Percentiles rank a stretch among this genome's conserved stretches.
Conservation (phyloP, 768 basidiomycete species). For the Arthromyces matolae region DNA sequence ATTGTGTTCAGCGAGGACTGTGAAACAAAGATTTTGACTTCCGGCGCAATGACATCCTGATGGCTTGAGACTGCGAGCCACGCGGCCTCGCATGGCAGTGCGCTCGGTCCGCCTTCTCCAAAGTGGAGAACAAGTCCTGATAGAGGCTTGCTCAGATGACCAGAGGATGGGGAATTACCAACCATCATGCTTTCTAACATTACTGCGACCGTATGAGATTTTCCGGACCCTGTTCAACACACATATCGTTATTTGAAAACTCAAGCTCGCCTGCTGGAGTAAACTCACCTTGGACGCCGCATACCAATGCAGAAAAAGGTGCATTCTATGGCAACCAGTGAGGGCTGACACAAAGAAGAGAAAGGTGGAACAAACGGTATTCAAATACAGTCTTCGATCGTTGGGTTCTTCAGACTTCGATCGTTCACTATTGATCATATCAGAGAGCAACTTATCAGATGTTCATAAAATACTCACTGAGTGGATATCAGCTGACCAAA, state of each 20-base stretch:
- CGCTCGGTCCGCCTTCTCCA: conserved; percentile 57
- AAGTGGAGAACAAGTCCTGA: conserved; percentile 66
- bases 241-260: no score
- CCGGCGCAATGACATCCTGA: conserved; percentile 28
- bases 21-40: conserved; percentile 54
- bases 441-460: no score
- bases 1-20: conserved; percentile 59
- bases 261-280: no score
- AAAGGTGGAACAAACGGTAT: conserved; percentile 40
- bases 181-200: conserved; percentile 71
- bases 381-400: conserved; percentile 60
- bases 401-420: conserved; percentile 25
- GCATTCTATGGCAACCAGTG: conserved; percentile 50
- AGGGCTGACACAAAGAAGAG: background rate
- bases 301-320: conserved; percentile 71
- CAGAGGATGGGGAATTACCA: conserved; percentile 44
- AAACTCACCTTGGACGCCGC: conserved; percentile 64
- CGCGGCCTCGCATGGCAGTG: conserved; percentile 64
- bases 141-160: conserved; percentile 49
- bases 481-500: conserved; percentile 46
- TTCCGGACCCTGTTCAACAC: conserved; percentile 51
- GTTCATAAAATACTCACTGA: no score
- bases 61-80: conserved; percentile 44
- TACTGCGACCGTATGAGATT: conserved; percentile 68
- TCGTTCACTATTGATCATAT: conserved; percentile 20